Evolutionary conservation across 2,329 filamentous ascomycete genomes (phyloP).

Genomic region (Pseudopithomyces maydicus): DNA sequence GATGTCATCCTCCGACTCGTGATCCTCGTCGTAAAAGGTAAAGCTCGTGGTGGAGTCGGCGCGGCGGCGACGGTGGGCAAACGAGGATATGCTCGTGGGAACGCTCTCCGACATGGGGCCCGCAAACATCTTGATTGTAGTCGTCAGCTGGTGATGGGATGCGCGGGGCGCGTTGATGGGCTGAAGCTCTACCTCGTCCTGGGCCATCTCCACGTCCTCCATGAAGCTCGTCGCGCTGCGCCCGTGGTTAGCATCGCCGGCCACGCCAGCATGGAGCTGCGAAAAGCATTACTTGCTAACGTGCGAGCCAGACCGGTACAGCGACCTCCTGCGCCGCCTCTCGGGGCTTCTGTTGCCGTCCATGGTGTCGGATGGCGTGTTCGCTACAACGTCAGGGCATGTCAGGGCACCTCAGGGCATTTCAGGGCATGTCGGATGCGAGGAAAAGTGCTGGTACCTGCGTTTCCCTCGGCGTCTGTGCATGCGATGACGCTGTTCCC

Average conservation of each 20-base stretch:
- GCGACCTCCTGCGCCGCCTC: slow-evolving; percentile 38
- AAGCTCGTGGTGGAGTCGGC: slow-evolving; percentile 80
- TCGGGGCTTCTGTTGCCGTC: slow-evolving; percentile 41
- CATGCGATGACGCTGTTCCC: background rate
- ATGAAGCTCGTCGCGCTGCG: slow-evolving; percentile 70
- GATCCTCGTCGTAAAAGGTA: background rate
- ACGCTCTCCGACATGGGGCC: slow-evolving; percentile 94
- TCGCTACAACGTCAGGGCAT: slow-evolving; percentile 22
- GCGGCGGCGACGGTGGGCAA: slow-evolving; percentile 79
- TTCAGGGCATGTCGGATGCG: slow-evolving; percentile 22
- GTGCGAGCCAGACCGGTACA: slow-evolving; percentile 73
- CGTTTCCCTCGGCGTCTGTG: slow-evolving; percentile 3
- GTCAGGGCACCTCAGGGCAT: too few relatives aligned
- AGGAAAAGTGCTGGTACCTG: slow-evolving; percentile 1
- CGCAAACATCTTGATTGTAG: slow-evolving; percentile 70
- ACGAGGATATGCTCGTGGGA: slow-evolving; percentile 91
- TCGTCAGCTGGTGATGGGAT: slow-evolving; percentile 43
- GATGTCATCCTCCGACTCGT: slow-evolving; percentile 19
- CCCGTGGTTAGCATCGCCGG: slow-evolving; percentile 19
- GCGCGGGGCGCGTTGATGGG: slow-evolving; percentile 25
- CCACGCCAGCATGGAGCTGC: background rate
- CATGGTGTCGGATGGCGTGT: slow-evolving; percentile 22
- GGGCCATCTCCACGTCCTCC: slow-evolving; percentile 98
- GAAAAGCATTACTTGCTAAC: slow-evolving; percentile 53
- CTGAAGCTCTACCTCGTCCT: slow-evolving; percentile 74